phyloP scores from a whole-genome alignment of 1,284 basidiomycete species.

The Fistulina hepatica region DNA sequence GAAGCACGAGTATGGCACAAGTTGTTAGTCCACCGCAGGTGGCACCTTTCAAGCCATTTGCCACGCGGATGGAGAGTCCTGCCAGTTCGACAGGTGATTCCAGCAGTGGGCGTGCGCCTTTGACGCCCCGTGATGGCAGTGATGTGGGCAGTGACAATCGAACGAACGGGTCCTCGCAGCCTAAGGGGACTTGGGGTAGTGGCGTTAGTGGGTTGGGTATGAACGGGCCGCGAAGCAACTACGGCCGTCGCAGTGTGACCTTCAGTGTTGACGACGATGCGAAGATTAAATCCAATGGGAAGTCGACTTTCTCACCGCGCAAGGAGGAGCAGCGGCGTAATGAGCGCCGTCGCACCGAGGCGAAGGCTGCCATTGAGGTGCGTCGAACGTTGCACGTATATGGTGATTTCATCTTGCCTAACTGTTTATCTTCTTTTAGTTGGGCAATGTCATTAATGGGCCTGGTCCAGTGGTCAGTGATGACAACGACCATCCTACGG shows the following conservation, averaged over 20 bases:
- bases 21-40: background rate
- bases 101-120: conserved; percentile 56
- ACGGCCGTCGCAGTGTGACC: conserved; percentile 48
- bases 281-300: conserved; percentile 16
- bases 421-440: conserved; percentile 29
- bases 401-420: conserved; percentile 8
- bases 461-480: conserved; percentile 45
- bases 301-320: conserved; percentile 19
- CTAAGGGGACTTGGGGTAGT: conserved; percentile 17
- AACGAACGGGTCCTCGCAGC: conserved; percentile 9
- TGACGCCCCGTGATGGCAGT: conserved; percentile 66
- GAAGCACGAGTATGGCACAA: background rate
- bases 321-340: conserved; percentile 42
- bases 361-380: conserved; percentile 72
- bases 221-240: conserved; percentile 17
- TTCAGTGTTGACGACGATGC: conserved; percentile 44
- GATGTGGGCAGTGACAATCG: conserved; percentile 33
- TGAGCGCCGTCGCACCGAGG: conserved; percentile 62
- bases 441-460: conserved; percentile 73
- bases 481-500: conserved; percentile 30
- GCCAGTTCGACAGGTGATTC: conserved; percentile 73
- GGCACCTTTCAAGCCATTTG: conserved; percentile 33
- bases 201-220: conserved; percentile 26
- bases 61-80: conserved; percentile 44
- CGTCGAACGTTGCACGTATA: conserved; percentile 19